phyloP scores from a whole-genome alignment of 768 basidiomycete genomes.

The Phanerochaete sordida region DNA sequence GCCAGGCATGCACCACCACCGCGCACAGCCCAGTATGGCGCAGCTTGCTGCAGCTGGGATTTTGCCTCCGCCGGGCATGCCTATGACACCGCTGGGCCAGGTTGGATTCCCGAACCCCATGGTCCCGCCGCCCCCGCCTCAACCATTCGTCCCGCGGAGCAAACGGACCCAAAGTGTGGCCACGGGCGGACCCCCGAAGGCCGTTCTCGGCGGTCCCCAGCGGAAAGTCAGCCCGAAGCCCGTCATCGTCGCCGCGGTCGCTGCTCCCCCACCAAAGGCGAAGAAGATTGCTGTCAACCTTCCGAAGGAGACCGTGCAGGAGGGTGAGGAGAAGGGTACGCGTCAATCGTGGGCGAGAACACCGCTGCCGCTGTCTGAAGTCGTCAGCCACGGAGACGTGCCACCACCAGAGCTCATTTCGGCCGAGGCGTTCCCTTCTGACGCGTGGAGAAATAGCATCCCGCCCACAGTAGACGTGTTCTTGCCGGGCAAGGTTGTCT shows the following conservation, averaged over 20 bases:
- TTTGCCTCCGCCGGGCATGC: constrained; percentile 49
- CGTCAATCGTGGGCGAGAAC: constrained; percentile 60
- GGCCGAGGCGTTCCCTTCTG: constrained; percentile 60
- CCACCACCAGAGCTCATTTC: constrained; percentile 36
- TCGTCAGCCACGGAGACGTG: constrained; percentile 25
- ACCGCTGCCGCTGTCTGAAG: constrained; percentile 41
- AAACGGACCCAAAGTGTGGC: constrained; percentile 64
- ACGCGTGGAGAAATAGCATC: constrained; percentile 51
- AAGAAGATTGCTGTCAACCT: constrained; percentile 73
- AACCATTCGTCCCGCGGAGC: constrained; percentile 57
- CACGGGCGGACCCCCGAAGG: constrained; percentile 87
- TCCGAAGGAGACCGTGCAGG: constrained; percentile 59
- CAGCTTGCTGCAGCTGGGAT: constrained; percentile 62
- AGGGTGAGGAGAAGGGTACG: constrained; percentile 30
- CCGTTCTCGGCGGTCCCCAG: constrained; percentile 74
- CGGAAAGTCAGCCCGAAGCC: constrained; percentile 72
- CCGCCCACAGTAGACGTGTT: constrained; percentile 76
- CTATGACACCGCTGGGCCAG: constrained; percentile 60
- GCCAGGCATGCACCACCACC: constrained; percentile 47
- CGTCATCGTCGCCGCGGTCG: constrained; percentile 26
- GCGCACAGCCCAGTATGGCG: constrained; percentile 57
- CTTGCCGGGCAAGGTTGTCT: constrained; percentile 71
- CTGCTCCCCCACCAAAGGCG: constrained; percentile 39
- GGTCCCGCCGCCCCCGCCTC: constrained; percentile 15
- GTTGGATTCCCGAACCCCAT: constrained; percentile 47